Base-by-base conservation (phyloP, 495 filamentous ascomycete genomes). In the Venustampulla echinocandica region DNA sequence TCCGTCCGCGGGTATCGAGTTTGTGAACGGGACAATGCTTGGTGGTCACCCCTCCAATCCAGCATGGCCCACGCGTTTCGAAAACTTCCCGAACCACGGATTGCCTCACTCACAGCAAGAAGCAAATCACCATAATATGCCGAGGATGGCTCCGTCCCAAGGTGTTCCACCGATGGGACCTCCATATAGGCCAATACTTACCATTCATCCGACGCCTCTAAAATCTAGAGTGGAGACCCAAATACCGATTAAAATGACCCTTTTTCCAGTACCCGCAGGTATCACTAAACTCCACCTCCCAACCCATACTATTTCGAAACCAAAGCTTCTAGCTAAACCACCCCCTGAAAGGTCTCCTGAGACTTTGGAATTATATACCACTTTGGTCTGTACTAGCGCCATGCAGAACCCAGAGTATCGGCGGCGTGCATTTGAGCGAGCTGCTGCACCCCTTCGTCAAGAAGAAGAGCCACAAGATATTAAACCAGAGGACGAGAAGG, bases 211-310 rank as follows among this genome's bases (percentile, higher is more conserved):
- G 1, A 81, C 80, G 2, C 77, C 81, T 9, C 60, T 75, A 45
- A 97, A 96, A 64, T 94, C 90, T 14, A 77, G 90, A 7, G 90
- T 97, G 14, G 90, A 97, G 67, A 97, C 90, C 0, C 90, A 97
- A 59, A 94, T 95, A 47, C 79, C 80, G 2, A 82, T 95, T 50
- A 78, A 76, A 52, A 68, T 96, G 50, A 84, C 80, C 2, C 65
- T 96, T 5, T 77, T 73, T 42, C 77, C 82, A 10, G 64, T 89
- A 38, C 90, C 90, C 1, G 56, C 64, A 2, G 83, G 84, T 15
- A 77, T 89, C 24, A 84, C 77, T 44, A 87, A 79, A 49, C 60
- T 97, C 28, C 88, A 94, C 62, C 70, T 97, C 18, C 90, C 89
- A 13, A 79, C 83, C 2, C 77, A 92, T 59, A 88, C 88, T 0